Evolutionary conservation across 345 rosid species (phyloP).

Genomic region (Eucalyptus regnans): DNA sequence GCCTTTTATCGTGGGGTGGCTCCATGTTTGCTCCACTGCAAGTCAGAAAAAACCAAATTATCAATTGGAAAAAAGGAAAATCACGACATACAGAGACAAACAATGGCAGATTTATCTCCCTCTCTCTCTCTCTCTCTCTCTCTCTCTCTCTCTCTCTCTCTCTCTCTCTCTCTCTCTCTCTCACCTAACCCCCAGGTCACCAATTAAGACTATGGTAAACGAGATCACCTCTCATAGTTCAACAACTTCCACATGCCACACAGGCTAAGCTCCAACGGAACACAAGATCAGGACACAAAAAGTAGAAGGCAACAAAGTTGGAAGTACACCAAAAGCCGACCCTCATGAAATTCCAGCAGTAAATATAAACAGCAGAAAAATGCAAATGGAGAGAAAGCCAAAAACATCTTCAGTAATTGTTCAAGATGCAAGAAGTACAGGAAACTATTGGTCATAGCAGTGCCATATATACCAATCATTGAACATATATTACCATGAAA

Average conservation of each 20-base stretch:
- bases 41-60: background rate
- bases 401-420: background rate
- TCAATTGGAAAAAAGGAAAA: background rate
- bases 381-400: background rate
- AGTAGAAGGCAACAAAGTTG: background rate
- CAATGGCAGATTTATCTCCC: too few species aligned
- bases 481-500: background rate
- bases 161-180: too few species aligned
- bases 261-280: background rate
- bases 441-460: background rate
- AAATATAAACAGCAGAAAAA: background rate
- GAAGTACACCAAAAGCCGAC: background rate
- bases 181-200: too few species aligned
- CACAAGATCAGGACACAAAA: background rate
- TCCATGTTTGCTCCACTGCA: constrained; percentile 76
- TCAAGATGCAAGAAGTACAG: background rate
- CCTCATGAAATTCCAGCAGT: background rate
- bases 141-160: too few species aligned
- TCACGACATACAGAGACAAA: too few species aligned
- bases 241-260: background rate
- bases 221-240: background rate
- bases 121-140: too few species aligned
- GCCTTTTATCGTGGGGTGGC: too few species aligned
- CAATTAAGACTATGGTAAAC: background rate
- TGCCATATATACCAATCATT: background rate